Percentiles rank a stretch among this genome's conserved stretches.
Conservation (phyloP, 257 asterid genomes). For the Oldenlandia corymbosa region DNA sequence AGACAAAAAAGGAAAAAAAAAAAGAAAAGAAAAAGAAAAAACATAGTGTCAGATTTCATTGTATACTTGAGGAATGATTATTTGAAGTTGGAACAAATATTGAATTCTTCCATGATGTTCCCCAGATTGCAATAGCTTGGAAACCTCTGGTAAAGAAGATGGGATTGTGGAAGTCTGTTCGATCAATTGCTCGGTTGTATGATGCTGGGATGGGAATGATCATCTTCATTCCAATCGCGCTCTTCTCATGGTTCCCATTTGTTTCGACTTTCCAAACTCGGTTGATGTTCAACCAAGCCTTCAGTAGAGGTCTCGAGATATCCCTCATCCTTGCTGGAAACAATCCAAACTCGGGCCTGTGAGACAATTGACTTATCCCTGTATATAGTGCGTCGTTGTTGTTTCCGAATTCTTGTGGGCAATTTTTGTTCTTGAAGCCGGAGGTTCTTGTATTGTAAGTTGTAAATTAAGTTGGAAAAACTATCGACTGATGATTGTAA, state of each 20-base stretch:
- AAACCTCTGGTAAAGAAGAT: slow-evolving; percentile 81
- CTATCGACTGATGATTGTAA: not conserved
- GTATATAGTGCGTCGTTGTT: not conserved
- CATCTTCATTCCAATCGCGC: slow-evolving; percentile 78
- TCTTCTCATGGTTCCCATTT: slow-evolving; percentile 93
- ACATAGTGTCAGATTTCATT: not conserved
- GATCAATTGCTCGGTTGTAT: slow-evolving; percentile 79
- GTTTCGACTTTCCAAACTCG: slow-evolving; percentile 94
- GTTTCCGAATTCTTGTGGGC: not conserved
- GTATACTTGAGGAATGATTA: not conserved
- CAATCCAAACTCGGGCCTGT: slow-evolving; percentile 79
- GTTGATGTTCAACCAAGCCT: slow-evolving; percentile 97
- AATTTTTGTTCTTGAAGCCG: not conserved
- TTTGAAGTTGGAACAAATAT: too few relatives aligned
- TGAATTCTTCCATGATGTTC: not conserved
- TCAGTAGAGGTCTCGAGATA: slow-evolving; percentile 92
- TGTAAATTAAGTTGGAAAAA: not conserved
- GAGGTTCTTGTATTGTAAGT: not conserved
- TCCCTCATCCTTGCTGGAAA: slow-evolving; percentile 97
- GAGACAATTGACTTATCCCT: not conserved
- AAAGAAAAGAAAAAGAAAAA: too few relatives aligned
- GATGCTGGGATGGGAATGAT: slow-evolving; percentile 90
- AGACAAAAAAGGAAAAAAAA: too few relatives aligned
- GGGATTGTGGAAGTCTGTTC: slow-evolving; percentile 86
- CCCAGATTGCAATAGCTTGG: slow-evolving; percentile 88